These are phyloP conservation scores for Ilex paraguariensis DNA, from an alignment of 305 asterid species.

Conservation along the genomic window DNA sequence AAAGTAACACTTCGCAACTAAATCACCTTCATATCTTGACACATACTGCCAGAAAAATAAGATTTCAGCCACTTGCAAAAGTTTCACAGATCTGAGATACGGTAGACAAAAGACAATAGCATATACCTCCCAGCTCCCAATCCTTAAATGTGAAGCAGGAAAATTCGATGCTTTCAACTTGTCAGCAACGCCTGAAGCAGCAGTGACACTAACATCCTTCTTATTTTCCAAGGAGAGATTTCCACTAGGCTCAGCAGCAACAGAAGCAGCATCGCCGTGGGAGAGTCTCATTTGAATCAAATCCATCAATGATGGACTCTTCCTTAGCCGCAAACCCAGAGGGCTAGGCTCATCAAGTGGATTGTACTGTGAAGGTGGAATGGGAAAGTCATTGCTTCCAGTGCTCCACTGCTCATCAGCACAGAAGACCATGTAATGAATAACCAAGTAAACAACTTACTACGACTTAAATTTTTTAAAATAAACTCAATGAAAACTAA, in stretches of 20 bases:
- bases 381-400: constrained; percentile 23
- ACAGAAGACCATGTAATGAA: constrained; percentile 4
- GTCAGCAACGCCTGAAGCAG: constrained; percentile 42
- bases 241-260: constrained; percentile 21
- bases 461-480: neutral
- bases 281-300: constrained; percentile 72
- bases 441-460: constrained; percentile 1
- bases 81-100: neutral
- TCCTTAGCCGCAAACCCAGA: constrained; percentile 67
- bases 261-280: constrained; percentile 27
- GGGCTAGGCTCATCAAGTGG: constrained; percentile 89
- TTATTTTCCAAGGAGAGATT: constrained; percentile 19
- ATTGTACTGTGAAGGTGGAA: constrained; percentile 45
- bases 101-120: constrained; percentile 5
- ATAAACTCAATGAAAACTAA: neutral
- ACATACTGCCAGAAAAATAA: constrained; percentile 47
- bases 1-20: constrained; percentile 91
- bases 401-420: constrained; percentile 29
- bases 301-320: constrained; percentile 69
- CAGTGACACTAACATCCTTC: constrained; percentile 33
- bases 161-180: constrained; percentile 89
- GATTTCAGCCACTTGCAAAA: constrained; percentile 13
- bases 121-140: constrained; percentile 88
- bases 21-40: constrained; percentile 72
- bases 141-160: constrained; percentile 53